phyloP scores from a whole-genome alignment of 768 basidiomycete genomes.

The Leccinum barrowsii region DNA sequence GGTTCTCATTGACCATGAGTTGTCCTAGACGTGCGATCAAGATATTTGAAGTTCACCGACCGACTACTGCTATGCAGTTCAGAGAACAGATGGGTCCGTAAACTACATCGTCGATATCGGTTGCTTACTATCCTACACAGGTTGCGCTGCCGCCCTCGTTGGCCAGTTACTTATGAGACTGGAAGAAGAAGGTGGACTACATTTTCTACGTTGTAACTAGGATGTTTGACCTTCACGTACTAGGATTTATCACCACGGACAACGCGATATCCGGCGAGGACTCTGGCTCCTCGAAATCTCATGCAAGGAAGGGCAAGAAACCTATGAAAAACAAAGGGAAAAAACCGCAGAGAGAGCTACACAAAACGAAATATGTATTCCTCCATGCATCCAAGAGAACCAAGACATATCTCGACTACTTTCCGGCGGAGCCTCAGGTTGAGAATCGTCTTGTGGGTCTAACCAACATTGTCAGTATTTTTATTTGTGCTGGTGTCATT shows the following conservation, averaged over 20 bases:
- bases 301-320: slow-evolving; percentile 40
- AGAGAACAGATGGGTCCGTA: slow-evolving; percentile 56
- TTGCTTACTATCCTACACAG: slow-evolving; percentile 31
- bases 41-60: slow-evolving; percentile 50
- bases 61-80: slow-evolving; percentile 48
- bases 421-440: slow-evolving; percentile 54
- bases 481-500: not conserved
- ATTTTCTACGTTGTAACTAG: not conserved
- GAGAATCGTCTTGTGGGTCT: slow-evolving; percentile 64
- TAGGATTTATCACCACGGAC: slow-evolving; percentile 62
- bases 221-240: slow-evolving; percentile 5
- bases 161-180: slow-evolving; percentile 65
- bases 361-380: slow-evolving; percentile 58
- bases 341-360: slow-evolving; percentile 46
- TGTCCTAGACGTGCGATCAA: slow-evolving; percentile 62
- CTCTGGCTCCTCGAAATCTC: slow-evolving; percentile 40
- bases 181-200: slow-evolving; percentile 59
- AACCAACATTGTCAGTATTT: slow-evolving; percentile 47
- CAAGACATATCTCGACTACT: slow-evolving; percentile 61
- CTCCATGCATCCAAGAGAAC: slow-evolving; percentile 43
- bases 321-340: slow-evolving; percentile 40
- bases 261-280: slow-evolving; percentile 43
- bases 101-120: not conserved
- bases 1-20: not conserved
- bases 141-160: slow-evolving; percentile 50